Percentiles rank a stretch among this genome's conserved stretches.
Evolutionary conservation across 495 filamentous ascomycete species (phyloP).

Genomic region (Penicillium samsonianum): DNA sequence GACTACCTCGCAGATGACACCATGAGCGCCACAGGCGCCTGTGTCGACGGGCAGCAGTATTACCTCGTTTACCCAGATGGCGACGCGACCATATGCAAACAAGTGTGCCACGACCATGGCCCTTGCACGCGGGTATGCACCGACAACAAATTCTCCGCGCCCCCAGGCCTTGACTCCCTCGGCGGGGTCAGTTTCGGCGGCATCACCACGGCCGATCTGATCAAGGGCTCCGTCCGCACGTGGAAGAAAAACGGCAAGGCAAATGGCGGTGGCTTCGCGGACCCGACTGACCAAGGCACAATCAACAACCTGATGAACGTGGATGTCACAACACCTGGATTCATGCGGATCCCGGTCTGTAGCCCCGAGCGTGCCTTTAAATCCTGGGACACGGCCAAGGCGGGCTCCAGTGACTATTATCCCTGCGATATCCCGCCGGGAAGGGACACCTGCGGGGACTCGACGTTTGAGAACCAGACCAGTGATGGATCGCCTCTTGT

Average conservation of each 20-base stretch:
- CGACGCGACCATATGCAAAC: not conserved
- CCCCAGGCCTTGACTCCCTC: not conserved
- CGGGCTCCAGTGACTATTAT: conserved; percentile 20
- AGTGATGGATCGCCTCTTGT: conserved; percentile 29
- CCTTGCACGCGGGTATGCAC: not conserved
- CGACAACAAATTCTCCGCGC: not conserved
- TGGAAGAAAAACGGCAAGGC: conserved; percentile 25
- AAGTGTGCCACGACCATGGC: not conserved
- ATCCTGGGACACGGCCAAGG: conserved; percentile 20
- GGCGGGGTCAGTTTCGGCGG: not conserved
- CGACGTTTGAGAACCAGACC: conserved; percentile 31
- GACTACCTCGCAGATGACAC: conserved; percentile 29
- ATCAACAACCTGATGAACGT: conserved; percentile 20
- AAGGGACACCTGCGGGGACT: conserved; percentile 24
- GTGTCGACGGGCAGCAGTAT: conserved; percentile 30
- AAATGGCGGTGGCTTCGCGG: conserved; percentile 25
- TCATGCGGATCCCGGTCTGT: conserved; percentile 37
- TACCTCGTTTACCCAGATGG: conserved; percentile 3
- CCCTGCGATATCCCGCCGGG: conserved; percentile 30
- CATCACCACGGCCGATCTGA: conserved; percentile 1
- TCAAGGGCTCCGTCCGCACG: not conserved
- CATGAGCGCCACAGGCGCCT: conserved; percentile 21
- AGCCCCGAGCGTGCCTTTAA: conserved; percentile 15
- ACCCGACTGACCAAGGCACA: conserved; percentile 21
- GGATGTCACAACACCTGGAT: conserved; percentile 32